These are phyloP conservation scores for Pouteria glomerata DNA, from an alignment of 148 eudicot genomes.

Conservation along the genomic window DNA sequence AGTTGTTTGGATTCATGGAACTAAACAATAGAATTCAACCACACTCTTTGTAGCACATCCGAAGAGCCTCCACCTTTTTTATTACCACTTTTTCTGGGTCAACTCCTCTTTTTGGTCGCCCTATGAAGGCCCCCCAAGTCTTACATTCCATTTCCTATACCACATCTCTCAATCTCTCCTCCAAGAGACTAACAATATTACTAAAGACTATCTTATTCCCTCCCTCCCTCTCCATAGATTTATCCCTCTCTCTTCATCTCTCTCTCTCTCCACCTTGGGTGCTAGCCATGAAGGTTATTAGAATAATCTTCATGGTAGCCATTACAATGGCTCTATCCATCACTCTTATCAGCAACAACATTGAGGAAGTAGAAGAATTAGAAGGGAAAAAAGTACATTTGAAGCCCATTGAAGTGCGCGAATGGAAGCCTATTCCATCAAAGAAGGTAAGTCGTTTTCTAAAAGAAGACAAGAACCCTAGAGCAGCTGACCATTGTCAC, in stretches of 20 bases:
- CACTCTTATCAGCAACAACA: not conserved
- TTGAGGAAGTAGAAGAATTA: not conserved
- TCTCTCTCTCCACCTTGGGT: not conserved
- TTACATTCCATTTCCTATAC: not conserved
- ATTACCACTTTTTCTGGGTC: constrained; percentile 31
- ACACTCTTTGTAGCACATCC: constrained; percentile 12
- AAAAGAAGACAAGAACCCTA: constrained; percentile 30
- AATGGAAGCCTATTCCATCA: not conserved
- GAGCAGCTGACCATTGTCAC: constrained; percentile 52
- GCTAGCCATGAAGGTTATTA: constrained; percentile 14
- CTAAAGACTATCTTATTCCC: not conserved
- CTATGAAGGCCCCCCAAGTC: constrained; percentile 15
- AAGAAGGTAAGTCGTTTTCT: constrained; percentile 53
- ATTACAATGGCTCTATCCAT: constrained; percentile 26
- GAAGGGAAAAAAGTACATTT: not conserved
- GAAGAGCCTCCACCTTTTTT: not conserved
- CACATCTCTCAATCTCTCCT: not conserved
- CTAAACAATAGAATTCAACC: constrained; percentile 2
- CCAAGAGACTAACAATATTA: not conserved
- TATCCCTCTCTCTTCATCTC: not conserved
- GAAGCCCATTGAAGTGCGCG: not conserved
- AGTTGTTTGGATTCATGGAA: not conserved
- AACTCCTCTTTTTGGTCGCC: constrained; percentile 22
- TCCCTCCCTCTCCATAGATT: not conserved
- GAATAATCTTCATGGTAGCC: constrained; percentile 23